Evolutionary conservation across 768 basidiomycete species (phyloP).

Genomic region (Phlebiopsis flavidoalba): DNA sequence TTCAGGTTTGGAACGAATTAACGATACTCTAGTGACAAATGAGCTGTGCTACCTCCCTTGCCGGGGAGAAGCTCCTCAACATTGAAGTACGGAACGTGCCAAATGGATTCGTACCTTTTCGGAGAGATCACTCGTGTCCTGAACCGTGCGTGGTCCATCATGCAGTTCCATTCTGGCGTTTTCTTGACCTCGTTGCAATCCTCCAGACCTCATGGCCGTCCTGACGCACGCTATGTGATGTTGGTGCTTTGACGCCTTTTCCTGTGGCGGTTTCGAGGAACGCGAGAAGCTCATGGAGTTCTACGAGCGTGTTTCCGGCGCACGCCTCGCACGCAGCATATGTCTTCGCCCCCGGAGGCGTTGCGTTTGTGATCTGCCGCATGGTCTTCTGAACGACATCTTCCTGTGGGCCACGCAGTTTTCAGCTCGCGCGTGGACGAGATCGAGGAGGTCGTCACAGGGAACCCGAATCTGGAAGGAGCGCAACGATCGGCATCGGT

Average conservation of each 20-base stretch:
- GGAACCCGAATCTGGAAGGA: conserved; percentile 98
- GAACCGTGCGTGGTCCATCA: conserved; percentile 59
- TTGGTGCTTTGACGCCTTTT: conserved; percentile 97
- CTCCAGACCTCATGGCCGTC: conserved; percentile 88
- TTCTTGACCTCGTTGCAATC: background rate
- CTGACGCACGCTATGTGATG: conserved; percentile 95
- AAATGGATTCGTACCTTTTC: conserved; percentile 98
- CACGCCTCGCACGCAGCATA: conserved; percentile 97
- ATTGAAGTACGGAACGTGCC: conserved; percentile 92
- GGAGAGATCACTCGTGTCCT: conserved; percentile 95
- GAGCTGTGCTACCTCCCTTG: conserved; percentile 95
- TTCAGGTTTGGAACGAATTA: conserved; percentile 3
- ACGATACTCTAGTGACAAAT: conserved; percentile 77
- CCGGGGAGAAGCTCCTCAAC: conserved; percentile 97
- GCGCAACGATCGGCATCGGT: conserved; percentile 86
- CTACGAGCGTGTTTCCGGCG: conserved; percentile 98
- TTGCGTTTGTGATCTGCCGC: conserved; percentile 96
- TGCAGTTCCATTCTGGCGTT: conserved; percentile 2
- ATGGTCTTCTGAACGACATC: conserved; percentile 98
- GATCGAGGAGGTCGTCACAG: conserved; percentile 96
- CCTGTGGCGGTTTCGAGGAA: conserved; percentile 99
- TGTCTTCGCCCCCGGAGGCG: conserved; percentile 94
- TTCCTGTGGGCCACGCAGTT: conserved; percentile 98
- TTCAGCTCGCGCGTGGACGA: conserved; percentile 87
- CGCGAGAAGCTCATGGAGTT: conserved; percentile 99